phyloP scores from a whole-genome alignment of 805 yeast species.

The Kodamaea lidongshanica region DNA sequence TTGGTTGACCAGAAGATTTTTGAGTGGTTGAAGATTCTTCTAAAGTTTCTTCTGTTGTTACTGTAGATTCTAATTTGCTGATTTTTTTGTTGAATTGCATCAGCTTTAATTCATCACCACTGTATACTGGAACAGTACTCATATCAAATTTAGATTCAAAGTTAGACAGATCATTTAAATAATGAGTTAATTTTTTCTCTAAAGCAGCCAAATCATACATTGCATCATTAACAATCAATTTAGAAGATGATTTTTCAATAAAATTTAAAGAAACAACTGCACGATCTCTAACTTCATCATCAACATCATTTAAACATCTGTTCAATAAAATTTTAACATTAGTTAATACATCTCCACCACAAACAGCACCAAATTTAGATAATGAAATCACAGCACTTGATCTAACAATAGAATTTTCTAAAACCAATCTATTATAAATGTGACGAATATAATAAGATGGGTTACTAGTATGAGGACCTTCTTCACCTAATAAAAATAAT shows the following conservation, averaged over 20 bases:
- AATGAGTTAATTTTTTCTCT: conserved; percentile 69
- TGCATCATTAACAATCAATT: conserved; percentile 58
- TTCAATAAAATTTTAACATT: conserved; percentile 70
- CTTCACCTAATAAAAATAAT: conserved; percentile 84
- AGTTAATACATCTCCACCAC: conserved; percentile 58
- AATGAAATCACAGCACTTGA: conserved; percentile 93
- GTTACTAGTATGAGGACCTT: conserved; percentile 81
- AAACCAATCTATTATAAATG: conserved; percentile 91
- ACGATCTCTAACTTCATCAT: conserved; percentile 97
- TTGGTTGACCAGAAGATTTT: conserved; percentile 18
- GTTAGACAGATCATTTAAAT: conserved; percentile 51
- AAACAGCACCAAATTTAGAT: conserved; percentile 79
- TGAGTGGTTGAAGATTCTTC: conserved; percentile 19
- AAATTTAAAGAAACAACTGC: conserved; percentile 81
- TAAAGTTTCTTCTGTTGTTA: conserved; percentile 14
- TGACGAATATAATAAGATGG: conserved; percentile 93
- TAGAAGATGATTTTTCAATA: conserved; percentile 27
- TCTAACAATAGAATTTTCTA: conserved; percentile 91
- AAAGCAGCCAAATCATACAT: conserved; percentile 69
- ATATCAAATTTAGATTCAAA: conserved; percentile 64
- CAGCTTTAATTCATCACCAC: conserved; percentile 65
- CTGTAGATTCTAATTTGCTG: conserved; percentile 26
- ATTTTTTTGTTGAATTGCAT: conserved; percentile 53
- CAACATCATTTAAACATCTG: conserved; percentile 81
- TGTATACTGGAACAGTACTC: conserved; percentile 54